Evolutionary conservation across 2,329 filamentous ascomycete species (phyloP), one percentile per base, ranked within the genome.

Genomic region (Coccinonectria pachysandricola): DNA sequence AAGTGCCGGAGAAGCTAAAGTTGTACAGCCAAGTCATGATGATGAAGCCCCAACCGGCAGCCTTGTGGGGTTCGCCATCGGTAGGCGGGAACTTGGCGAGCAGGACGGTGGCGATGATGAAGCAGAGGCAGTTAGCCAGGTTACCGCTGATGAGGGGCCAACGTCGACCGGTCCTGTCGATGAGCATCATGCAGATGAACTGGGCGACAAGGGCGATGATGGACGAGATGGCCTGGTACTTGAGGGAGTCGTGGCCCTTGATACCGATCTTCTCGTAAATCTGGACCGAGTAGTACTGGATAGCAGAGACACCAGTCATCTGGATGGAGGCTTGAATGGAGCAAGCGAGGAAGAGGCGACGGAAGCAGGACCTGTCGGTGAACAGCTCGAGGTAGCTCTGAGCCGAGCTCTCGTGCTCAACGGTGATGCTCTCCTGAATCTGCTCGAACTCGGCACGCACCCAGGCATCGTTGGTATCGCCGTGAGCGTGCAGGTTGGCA

Each of bases 11-110:
- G 62, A 84, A 86, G 21, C 66, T 77, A 58, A 85, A 79, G 56
- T 87, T 86, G 64, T 83, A 87, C 2, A 82, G 49, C 81, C 81
- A 87, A 1, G 80, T 87, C 42, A 71, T 65, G 21, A 34, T 45
- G 35, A 87, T 87, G 53, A 87, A 88, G 2, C 72, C 79, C 76
- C 78, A 83, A 6, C 66, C 64, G 1, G 77, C 77, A 5, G 61
- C 57, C 20, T 54, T 54, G 32, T 51, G 52, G 31, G 62, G 56
- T 23, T 51, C 52, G 3, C 65, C 32, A 0, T 29, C 24, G 3
- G 36, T 36, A 0, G 2, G 79, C 70, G 79, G 79, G 51, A 77
- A 86, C 15, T 53, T 41, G 21, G 63, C 51, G 52, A 55, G 43
- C 8, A 73, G 50, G 15, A 65, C 43, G 8, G 66, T 69, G 3